Evolutionary conservation across 108 stramenopile species (phyloP), one percentile per base, ranked within the genome.

Genomic region (Pseudonitzschia delicatissima): DNA sequence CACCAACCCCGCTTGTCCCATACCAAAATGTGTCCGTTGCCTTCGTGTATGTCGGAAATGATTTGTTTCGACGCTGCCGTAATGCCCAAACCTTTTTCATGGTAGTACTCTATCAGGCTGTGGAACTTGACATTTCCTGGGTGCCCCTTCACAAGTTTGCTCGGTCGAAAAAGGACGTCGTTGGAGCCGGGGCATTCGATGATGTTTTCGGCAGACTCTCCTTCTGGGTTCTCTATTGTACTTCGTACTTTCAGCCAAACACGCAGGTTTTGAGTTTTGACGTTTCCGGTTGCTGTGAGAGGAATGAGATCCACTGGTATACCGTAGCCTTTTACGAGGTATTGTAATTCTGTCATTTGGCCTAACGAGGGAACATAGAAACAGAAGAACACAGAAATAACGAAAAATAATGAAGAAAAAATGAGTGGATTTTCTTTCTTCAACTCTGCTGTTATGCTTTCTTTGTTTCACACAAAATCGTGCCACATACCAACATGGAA

Each of bases 1-100:
- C 60, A 61, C 60, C 60, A 61, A 23, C 60, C 60, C 6, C 37
- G 60, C 11, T 40, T 61, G 37, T 61, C 37, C 60, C 60, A 61
- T 5, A 42, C 37, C 60, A 61, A 40, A 28, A 61, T 28, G 2
- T 37, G 18, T n/a, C 60, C 60, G 5, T 42, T 21, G 11, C 40
- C 20, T 21, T 61, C 2, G 8, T 36, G 37, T 21, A 61, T 42
- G 7, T 3, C 18, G 5, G 28, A 8, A 61, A 61, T 18, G 18
- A 61, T 61, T 32, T 40, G 23, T 42, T 61, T 61, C 36, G 39
- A 40, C 4, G 36, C 60, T 18, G 28, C 32, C 32, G 60, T 28
- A 12, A 26, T 36, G 3, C 39, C 60, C 3, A 40, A 5, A 1
- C 39, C 36, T 33, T 40, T 4, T 61, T 61, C 60, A 20, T 61